Conservation (phyloP, 805 yeast genomes). For the Groenewaldozyma salmanticensis region DNA sequence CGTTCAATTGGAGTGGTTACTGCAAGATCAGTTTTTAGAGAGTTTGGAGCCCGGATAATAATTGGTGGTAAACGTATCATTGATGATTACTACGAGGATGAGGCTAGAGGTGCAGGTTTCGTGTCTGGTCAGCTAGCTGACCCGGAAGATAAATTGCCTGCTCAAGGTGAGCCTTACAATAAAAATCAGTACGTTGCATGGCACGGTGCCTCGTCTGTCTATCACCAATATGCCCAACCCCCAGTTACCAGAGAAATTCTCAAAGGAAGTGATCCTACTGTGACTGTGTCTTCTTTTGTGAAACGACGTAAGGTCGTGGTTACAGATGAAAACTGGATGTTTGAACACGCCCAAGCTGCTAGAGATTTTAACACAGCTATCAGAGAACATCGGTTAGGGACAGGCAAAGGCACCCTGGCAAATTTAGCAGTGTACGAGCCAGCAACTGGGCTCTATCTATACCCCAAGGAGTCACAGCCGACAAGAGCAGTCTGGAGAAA, state of each 20-base stretch:
- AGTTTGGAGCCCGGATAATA: conserved; percentile 81
- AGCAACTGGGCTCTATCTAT: conserved; percentile 73
- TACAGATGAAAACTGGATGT: conserved; percentile 73
- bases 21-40: conserved; percentile 80
- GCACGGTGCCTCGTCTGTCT: conserved; percentile 39
- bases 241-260: conserved; percentile 23
- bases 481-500: conserved; percentile 27
- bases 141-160: conserved; percentile 43
- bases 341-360: conserved; percentile 72
- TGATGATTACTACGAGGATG: conserved; percentile 83
- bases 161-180: conserved; percentile 35
- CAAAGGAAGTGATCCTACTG: conserved; percentile 11
- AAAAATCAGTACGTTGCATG: conserved; percentile 45
- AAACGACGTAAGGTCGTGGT: conserved; percentile 26
- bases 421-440: conserved; percentile 60
- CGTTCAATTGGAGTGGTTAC: conserved; percentile 83
- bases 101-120: conserved; percentile 44
- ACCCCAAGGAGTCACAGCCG: conserved; percentile 72
- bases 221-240: conserved; percentile 25
- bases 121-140: conserved; percentile 65
- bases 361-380: conserved; percentile 60
- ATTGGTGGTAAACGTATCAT: conserved; percentile 67
- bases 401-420: conserved; percentile 25
- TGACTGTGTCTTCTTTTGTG: conserved; percentile 3
- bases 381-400: conserved; percentile 45